These are phyloP conservation scores for Candida pseudocylindracea DNA, from an alignment of 1,139 yeast genomes.

Conservation along the genomic window DNA sequence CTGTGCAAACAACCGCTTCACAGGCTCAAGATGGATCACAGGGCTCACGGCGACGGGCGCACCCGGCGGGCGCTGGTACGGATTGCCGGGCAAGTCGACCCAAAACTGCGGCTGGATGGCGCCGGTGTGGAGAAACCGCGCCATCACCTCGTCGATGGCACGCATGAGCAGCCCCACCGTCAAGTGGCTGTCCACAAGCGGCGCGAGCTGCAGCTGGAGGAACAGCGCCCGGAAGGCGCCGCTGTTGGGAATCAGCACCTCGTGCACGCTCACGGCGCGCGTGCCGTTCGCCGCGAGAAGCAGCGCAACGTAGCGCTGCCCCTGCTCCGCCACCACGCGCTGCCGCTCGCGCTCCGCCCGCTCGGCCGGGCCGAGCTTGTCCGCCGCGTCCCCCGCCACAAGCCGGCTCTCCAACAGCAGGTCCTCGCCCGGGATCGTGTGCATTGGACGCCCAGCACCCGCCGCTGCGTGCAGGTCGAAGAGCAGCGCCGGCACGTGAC, in stretches of 20 bases:
- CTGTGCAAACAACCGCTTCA: slow-evolving; percentile 47
- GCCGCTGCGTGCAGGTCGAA: no score
- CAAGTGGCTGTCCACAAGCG: not conserved
- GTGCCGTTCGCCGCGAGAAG: slow-evolving; percentile 1
- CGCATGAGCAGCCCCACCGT: not conserved
- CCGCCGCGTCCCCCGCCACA: no score
- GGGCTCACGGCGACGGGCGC: slow-evolving; percentile 25
- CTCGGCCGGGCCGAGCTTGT: no score
- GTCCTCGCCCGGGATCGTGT: no score
- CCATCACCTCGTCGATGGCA: not conserved
- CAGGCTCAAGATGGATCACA: slow-evolving; percentile 33
- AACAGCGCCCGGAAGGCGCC: slow-evolving; percentile 1
- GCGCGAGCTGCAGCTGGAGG: not conserved
- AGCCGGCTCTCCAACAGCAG: no score
- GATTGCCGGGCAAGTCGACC: not conserved
- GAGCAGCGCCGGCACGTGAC: no score
- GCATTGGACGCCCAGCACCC: no score
- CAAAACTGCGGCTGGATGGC: not conserved
- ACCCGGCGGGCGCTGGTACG: slow-evolving; percentile 1
- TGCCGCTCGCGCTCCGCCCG: no score
- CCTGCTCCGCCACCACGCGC: not conserved
- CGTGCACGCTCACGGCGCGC: not conserved
- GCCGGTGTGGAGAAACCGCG: not conserved
- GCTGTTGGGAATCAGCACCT: slow-evolving; percentile 1
- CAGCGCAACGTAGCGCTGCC: not conserved